Base-by-base conservation (phyloP, 208 protist genomes). In the Polymyxa betae region DNA sequence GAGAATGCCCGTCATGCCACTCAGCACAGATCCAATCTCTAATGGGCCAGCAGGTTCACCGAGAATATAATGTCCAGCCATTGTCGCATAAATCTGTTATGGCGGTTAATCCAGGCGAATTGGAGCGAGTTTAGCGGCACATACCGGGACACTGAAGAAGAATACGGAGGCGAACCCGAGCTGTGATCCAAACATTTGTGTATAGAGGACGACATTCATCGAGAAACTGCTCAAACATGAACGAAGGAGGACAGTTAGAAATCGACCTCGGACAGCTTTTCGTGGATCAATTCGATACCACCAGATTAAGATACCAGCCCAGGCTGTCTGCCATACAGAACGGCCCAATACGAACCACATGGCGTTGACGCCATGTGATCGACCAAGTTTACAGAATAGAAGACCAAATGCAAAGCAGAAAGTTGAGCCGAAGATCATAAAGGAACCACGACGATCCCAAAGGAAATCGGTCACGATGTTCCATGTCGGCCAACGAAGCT, bases 111-210 rank as follows among this genome's bases (percentile, higher is more conserved):
- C 49, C 5, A 60, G 24, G 12, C 5, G 49, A 60, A 24, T 60
- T 60, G 5, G 49, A 24, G 12, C 49, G 24, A 24, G 49, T 29
- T 60, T 60, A 24, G 5, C 49, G 49, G 5, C 5, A 60, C 49
- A 29, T 60, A 24, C 49, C 72, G 72, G 72, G n/a, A 82, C 72
- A 43, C 72, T 82, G 40, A 82, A 82, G n/a, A 82, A 82, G 72
- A 82, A 82, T 20, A 82, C 72, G 72, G 72, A 45, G 16, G 72
- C 72, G 72, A 45, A 35, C 5, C 72, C 72, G 40, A 82, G 72
- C n/a, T 82, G 72, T 5, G 40, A 43, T 20, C 72, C 72, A 12
- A 82, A 45, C n/a, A 82, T 35, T 43, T 82, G 72, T 20, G 72
- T 82, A 43, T 82, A 82, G 35, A 82, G 72, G n/a, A 82, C n/a